phyloP scores from a whole-genome alignment of 2,329 filamentous ascomycete species.

The Emericellopsis cladophorae region DNA sequence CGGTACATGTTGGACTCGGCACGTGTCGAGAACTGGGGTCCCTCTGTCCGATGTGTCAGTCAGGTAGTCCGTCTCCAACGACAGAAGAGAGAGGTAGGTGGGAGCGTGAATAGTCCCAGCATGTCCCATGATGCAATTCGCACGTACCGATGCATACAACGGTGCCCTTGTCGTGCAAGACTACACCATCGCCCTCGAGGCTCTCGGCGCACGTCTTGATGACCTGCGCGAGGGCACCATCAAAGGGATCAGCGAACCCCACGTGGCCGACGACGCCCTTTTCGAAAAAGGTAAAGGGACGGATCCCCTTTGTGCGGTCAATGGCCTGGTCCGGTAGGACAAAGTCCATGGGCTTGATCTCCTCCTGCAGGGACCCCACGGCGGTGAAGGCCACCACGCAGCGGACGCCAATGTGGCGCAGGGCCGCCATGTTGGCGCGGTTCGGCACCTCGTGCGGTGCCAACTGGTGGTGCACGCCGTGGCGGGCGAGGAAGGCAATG shows the following conservation, averaged over 20 bases:
- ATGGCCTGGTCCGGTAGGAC: constrained; percentile 94
- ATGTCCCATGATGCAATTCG: not conserved
- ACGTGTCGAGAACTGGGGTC: constrained; percentile 94
- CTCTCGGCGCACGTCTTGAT: constrained; percentile 63
- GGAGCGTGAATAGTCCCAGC: not conserved
- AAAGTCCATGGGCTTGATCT: constrained; percentile 92
- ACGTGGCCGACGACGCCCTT: constrained; percentile 86
- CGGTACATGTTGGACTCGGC: constrained; percentile 95
- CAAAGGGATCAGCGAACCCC: constrained; percentile 92
- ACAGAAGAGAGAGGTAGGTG: not conserved
- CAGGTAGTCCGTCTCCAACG: not conserved
- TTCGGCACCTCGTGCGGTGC: constrained; percentile 92
- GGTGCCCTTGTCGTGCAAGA: constrained; percentile 71
- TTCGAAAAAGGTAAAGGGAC: constrained; percentile 94
- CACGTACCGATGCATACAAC: constrained; percentile 80
- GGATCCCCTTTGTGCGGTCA: constrained; percentile 88
- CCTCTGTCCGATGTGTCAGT: constrained; percentile 43
- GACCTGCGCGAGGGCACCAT: constrained; percentile 61
- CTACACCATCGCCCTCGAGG: constrained; percentile 73
- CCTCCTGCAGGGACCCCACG: constrained; percentile 82
- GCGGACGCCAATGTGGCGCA: constrained; percentile 79
- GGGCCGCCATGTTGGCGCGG: constrained; percentile 95
- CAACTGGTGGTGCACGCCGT: constrained; percentile 78
- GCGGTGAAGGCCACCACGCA: constrained; percentile 90
- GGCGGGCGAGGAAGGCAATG: constrained; percentile 87